Base-by-base conservation (phyloP, 805 yeast species). In the Sugiyamaella floridensis region DNA sequence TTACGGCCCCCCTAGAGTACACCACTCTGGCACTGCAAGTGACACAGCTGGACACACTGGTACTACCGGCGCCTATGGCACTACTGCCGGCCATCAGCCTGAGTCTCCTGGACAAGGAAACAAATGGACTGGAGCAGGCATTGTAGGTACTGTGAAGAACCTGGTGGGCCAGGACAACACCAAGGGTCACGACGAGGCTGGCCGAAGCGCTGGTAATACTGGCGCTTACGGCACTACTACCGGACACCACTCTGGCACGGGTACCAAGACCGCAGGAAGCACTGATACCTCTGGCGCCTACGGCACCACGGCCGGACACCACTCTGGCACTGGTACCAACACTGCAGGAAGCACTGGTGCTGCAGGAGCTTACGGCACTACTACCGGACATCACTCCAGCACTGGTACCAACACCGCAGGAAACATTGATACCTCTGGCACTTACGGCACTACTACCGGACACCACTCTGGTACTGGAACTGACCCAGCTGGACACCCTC, bases 181-280 rank as follows among this genome's bases (percentile, higher is more conserved):
- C n/a, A n/a, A n/a, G n/a, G n/a, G 6, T 22, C 26, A 22, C 26
- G 26, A 6, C 26, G 6, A 3, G 6, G 26, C 26, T 22, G 26
- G 26, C 41, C 20, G 40, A 22, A 22, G 6, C 26, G 6, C 26
- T 34, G 41, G 49, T 42, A 40, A 48, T 26, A 48, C 50, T n/a
- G 52, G 52, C 15, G 11, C 53, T 16, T 22, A 22, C 26, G 26
- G 26, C 26, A 22, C 26, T 6, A 22, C 26, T 22, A 22, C 26
- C 26, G 26, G 26, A 22, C n/a, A n/a, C n/a, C n/a, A n/a, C n/a
- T n/a, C n/a, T n/a, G n/a, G n/a, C n/a, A 28, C 52, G 5, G 51
- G 43, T 43, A 37, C 20, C 14, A 45, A 18, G 22, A 37, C 47
- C 15, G 42, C 47, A 29, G 47, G 46, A n/a, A 5, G 46, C 26